Evolutionary conservation across 1,284 basidiomycete genomes (phyloP), one percentile per base, ranked within the genome.

Genomic region (Abortiporus biennis): DNA sequence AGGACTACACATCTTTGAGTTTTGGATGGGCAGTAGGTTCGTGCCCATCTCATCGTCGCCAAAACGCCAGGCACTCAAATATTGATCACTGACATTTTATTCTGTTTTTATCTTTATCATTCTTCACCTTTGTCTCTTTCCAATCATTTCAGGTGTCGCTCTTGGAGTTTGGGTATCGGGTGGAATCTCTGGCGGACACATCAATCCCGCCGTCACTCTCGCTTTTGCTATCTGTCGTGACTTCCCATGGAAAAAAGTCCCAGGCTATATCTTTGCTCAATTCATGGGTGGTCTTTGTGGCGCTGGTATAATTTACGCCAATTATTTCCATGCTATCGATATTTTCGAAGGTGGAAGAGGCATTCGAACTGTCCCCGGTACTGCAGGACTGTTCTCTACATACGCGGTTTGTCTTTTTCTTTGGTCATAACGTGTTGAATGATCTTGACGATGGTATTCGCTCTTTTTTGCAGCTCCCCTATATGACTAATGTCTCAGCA

Each of bases 161-260:
- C 64, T 88, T 53, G 85, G 82, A 31, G 80, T 80, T 2, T 86
- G 80, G 80, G 65, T 78, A 4, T 72, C 74, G 11, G 72, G 68
- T 38, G 78, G 78, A 36, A 74, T 85, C 44, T 85, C 83, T 36
- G 84, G 85, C 15, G 86, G 84, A 24, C 85, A 89, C 54, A 74
- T 88, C 49, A 89, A 89, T 54, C 86, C 85, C 34, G 84, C 83
- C 19, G 85, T 88, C 11, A 91, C 87, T 2, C 54, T 91, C 27
- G 69, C 78, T 4, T 54, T 89, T 35, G 84, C 84, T 1, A 66
- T 77, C 4, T 77, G 79, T 54, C 77, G 88, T 44, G 71, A 71
- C 38, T 91, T 92, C 61, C 85, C 90, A 1, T 82, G 80, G 77
- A 74, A 72, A 47, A 91, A 90, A 56, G 84, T 90, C 0, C 83